A percentile compares a stretch with the other conserved stretches of the same genome.
phyloP scores from a whole-genome alignment of 495 filamentous ascomycete species.

The Penicillium canescens region DNA sequence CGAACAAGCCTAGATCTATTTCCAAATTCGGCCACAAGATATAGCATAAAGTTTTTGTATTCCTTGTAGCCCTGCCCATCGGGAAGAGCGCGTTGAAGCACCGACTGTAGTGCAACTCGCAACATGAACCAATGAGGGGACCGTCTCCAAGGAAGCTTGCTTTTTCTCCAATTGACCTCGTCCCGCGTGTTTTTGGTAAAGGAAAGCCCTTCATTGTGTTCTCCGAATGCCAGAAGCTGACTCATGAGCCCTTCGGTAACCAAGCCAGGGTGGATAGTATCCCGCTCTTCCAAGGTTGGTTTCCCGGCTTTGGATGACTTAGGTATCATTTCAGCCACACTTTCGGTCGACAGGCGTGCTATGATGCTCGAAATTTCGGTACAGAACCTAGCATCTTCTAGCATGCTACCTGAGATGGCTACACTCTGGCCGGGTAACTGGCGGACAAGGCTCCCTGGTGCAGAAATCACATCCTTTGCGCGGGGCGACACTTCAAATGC shows the following conservation, averaged over 20 bases:
- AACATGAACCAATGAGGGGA: constrained; percentile 20
- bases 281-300: constrained; percentile 1
- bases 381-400: constrained; percentile 13
- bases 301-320: constrained; percentile 2
- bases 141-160: constrained; percentile 17
- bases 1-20: no score
- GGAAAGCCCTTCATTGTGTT: constrained; percentile 7
- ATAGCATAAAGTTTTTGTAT: constrained; percentile 57
- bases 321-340: constrained; percentile 12
- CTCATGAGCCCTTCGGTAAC: constrained; percentile 6
- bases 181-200: constrained; percentile 18
- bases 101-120: constrained; percentile 15
- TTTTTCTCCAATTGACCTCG: constrained; percentile 14
- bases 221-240: constrained; percentile 16
- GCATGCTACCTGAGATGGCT: constrained; percentile 7
- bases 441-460: constrained; percentile 7
- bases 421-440: constrained; percentile 16
- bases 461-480: constrained; percentile 6
- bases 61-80: constrained; percentile 13
- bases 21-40: constrained; percentile 32
- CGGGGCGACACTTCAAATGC: constrained; percentile 17
- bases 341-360: constrained; percentile 10
- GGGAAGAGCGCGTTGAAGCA: constrained; percentile 53
- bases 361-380: constrained; percentile 8
- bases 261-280: constrained; percentile 7